Base-by-base conservation (phyloP, 176 grass and related monocot species). In the Avena eriantha region DNA sequence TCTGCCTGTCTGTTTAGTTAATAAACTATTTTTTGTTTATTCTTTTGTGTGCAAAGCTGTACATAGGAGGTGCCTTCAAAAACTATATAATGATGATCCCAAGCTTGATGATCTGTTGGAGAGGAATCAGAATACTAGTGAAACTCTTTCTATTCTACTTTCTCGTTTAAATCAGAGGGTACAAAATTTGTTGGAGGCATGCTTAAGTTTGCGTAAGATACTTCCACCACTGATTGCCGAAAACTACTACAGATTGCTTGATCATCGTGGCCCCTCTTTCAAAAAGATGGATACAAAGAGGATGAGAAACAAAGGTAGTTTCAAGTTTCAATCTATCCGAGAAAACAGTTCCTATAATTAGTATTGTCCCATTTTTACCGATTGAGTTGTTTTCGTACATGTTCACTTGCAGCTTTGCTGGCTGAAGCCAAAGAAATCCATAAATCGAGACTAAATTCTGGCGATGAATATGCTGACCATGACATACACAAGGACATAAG, bases 41-140 rank as follows among this genome's bases (percentile, higher is more conserved):
- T 60, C 69, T 77, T 5, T 64, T 24, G 0, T 80, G 65, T 47
- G 43, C 53, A 88, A 87, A 91, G 93, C 87, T 64, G 21, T 80
- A 88, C 50, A 92, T 68, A 79, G 70, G 82, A 83, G 85, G 65
- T 95, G 87, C 80, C 85, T 95, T 71, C 59, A 86, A 88, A 66
- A 76, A 35, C 31, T 92, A 72, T 92, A 95, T 29, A 75, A 90
- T 46, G 79, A 74, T 57, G 79, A 83, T 39, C 55, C 80, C 64
- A 26, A 66, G 26, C 85, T 84, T 77, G 82, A 90, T 83, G 11
- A 35, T 81, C 58, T 95, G 24, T 79, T 17, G 14, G 66, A 83
- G 10, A 65, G 43, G 29, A 29, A 29, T 19, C 8, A 82, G 2
- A 76, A 83, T 54, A 39, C 79, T 10, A 77, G 56, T 80, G 31